Conservation (phyloP, 352 stramenopile species). For the Globisporangium parvum region DNA sequence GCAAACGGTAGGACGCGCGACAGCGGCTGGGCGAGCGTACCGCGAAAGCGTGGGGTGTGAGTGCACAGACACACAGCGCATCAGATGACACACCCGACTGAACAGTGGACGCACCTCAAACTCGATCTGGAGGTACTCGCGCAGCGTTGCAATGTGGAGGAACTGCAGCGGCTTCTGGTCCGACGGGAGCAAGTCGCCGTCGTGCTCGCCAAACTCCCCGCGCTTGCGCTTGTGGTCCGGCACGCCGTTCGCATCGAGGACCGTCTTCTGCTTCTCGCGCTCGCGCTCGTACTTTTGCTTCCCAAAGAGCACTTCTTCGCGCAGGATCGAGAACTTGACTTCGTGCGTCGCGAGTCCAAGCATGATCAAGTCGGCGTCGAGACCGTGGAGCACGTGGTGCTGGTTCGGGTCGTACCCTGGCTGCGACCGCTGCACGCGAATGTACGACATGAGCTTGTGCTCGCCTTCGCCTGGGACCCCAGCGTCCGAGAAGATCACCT, state of each 20-base stretch:
- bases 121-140: constrained; percentile 93
- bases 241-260: constrained; percentile 73
- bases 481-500: constrained; percentile 96
- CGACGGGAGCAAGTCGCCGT: constrained; percentile 65
- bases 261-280: constrained; percentile 55
- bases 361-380: constrained; percentile 99
- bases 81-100: not conserved
- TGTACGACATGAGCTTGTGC: constrained; percentile 99
- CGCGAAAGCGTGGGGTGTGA: no score
- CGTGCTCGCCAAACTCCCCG: constrained; percentile 81
- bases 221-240: constrained; percentile 66
- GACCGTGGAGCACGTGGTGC: constrained; percentile 96
- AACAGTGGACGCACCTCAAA: constrained; percentile 57
- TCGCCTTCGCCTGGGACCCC: constrained; percentile 98
- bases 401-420: constrained; percentile 96
- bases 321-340: constrained; percentile 97
- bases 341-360: constrained; percentile 98
- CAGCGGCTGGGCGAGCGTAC: no score
- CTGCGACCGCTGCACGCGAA: constrained; percentile 92
- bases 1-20: constrained; percentile 83
- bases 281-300: constrained; percentile 78
- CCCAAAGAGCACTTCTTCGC: constrained; percentile 91
- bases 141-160: constrained; percentile 90
- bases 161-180: constrained; percentile 92
- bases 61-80: not conserved